Evolutionary conservation across 768 basidiomycete species (phyloP), one percentile per base, ranked within the genome.

Genomic region (Lentinula raphanica): DNA sequence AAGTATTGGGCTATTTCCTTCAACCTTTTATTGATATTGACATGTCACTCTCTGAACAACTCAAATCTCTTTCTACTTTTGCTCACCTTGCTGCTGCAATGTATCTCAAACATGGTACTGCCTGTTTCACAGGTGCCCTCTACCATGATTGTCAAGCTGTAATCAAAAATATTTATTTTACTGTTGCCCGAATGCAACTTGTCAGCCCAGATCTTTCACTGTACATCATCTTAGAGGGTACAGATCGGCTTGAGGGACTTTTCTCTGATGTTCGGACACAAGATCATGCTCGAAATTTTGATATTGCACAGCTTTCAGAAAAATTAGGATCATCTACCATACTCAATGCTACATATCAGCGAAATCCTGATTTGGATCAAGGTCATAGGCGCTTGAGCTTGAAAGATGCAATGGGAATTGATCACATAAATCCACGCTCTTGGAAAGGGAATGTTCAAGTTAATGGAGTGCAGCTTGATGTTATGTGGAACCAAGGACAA

Each of bases 71-170:
- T 2, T 60, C 60, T 7, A 60, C 58, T 8, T 67, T 51, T 46
- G 12, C 50, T 12, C 66, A 67, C 49, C 53, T 68, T 29, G 49
- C 54, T 7, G 56, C 62, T 31, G 59, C 60, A 5, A 51, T 67
- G 42, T 59, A 67, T 36, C n/a, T 53, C 4, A 54, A 54, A 19
- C 62, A 71, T 44, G 28, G 56, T 39, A 49, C 58, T 1, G 31
- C 32, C 2, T 66, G 54, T 46, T 17, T 71, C 25, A 64, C 63
- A 23, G 53, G 60, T 54, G 56, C 63, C 9, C 63, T 71, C 1
- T 69, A 61, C 61, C 59, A 58, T 2, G 71, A 72, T 56, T 60
- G 64, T 4, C 67, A 69, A 57, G 58, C 66, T 12, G 59, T 66
- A 31, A 59, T 71, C 31, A 70, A 69, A 56, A 67, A 63, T 54